A percentile compares a stretch with the other conserved stretches of the same genome.
These are phyloP conservation scores for Biscutella laevigata DNA, from an alignment of 441 rosid species.

Conservation along the genomic window DNA sequence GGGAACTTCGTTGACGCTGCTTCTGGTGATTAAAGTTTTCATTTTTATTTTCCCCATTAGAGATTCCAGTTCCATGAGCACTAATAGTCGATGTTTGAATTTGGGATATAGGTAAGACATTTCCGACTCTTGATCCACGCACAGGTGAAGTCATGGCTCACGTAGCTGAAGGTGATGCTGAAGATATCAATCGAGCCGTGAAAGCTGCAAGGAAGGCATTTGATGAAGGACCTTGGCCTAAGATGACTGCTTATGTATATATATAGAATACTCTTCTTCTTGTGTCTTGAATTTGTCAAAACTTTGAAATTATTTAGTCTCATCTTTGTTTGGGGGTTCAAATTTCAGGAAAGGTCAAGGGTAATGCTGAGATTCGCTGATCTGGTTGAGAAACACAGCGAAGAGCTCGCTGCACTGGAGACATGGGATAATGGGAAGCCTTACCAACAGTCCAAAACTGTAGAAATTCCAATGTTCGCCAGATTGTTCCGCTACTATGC, in stretches of 20 bases:
- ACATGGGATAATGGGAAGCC: constrained; percentile 89
- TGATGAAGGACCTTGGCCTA: constrained; percentile 70
- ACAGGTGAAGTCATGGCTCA: constrained; percentile 49
- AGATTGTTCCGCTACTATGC: constrained; percentile 76
- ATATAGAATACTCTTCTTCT: background rate
- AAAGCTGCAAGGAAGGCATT: constrained; percentile 59
- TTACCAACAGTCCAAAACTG: constrained; percentile 46
- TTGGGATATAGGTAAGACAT: constrained; percentile 37
- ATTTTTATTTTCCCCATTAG: background rate
- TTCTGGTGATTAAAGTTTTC: constrained; percentile 45
- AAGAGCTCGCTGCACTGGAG: constrained; percentile 70
- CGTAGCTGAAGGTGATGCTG: constrained; percentile 51
- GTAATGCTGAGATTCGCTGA: constrained; percentile 64
- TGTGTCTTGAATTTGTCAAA: background rate
- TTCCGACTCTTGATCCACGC: constrained; percentile 43
- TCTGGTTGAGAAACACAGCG: constrained; percentile 70
- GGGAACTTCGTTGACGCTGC: constrained; percentile 71
- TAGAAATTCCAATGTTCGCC: constrained; percentile 54
- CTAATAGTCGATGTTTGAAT: background rate
- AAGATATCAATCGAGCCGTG: constrained; percentile 52
- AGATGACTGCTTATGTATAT: constrained; percentile 49
- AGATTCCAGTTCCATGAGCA: background rate
- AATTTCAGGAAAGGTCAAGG: constrained; percentile 80
- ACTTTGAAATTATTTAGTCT: background rate
- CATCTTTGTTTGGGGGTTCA: constrained; percentile 1